Conservation (phyloP, 2,329 filamentous ascomycete genomes). For the Trichophyton rubrum region DNA sequence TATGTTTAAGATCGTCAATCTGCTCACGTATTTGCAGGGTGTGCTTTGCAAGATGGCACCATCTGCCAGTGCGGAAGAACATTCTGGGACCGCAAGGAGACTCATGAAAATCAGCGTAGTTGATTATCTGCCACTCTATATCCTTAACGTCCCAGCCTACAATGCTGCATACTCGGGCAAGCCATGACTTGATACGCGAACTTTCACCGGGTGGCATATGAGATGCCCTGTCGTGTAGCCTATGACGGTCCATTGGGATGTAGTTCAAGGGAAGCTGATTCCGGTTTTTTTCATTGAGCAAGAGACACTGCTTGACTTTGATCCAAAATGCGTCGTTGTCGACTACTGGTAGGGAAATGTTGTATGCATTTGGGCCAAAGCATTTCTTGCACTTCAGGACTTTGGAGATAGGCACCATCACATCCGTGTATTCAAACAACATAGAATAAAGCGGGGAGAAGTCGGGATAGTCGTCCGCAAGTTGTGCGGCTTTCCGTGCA, state of each 20-base stretch:
- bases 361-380: constrained; percentile 3
- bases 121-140: constrained; percentile 10
- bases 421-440: constrained; percentile 8
- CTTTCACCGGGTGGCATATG: neutral
- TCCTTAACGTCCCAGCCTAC: neutral
- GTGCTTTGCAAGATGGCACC: constrained; percentile 1
- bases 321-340: neutral
- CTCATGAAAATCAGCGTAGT: constrained; percentile 3
- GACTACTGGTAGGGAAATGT: neutral
- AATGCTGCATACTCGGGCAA: neutral
- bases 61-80: constrained; percentile 6
- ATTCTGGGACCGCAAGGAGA: constrained; percentile 6
- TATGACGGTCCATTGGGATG: neutral
- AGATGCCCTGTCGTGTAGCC: neutral
- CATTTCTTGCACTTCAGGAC: constrained; percentile 8
- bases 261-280: neutral
- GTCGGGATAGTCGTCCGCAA: neutral
- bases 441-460: neutral
- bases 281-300: neutral
- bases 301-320: neutral
- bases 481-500: neutral
- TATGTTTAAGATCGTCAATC: neutral
- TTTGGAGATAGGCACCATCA: constrained; percentile 5
- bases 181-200: neutral
- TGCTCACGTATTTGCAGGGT: neutral